Percentiles rank a stretch among this genome's conserved stretches.
Evolutionary conservation across 257 asterid genomes (phyloP).

Genomic region (Primulina eburnea): DNA sequence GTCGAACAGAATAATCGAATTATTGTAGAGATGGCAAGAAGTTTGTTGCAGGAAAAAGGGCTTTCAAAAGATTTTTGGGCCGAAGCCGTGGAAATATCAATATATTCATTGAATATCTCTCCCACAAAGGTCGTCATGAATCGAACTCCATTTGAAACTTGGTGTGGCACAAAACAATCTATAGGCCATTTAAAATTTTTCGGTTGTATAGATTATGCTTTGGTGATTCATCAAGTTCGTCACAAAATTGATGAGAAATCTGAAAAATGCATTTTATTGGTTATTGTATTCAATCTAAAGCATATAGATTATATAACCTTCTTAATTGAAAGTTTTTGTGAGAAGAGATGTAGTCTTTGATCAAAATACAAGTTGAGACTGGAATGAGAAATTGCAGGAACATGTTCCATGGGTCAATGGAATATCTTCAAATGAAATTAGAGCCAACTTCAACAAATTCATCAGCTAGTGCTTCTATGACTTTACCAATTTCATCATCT

Average conservation of each 20-base stretch:
- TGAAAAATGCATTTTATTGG: slow-evolving; percentile 14
- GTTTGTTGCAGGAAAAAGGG: slow-evolving; percentile 19
- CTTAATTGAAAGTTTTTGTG: background rate
- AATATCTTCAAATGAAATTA: no score
- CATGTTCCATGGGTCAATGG: no score
- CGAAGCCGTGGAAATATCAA: background rate
- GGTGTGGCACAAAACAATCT: slow-evolving; percentile 5
- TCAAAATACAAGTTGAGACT: background rate
- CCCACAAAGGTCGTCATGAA: slow-evolving; percentile 3
- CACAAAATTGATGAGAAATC: slow-evolving; percentile 15
- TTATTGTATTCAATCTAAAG: slow-evolving; percentile 19
- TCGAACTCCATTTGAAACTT: slow-evolving; percentile 12
- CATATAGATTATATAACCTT: slow-evolving; percentile 10
- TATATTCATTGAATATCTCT: slow-evolving; percentile 10
- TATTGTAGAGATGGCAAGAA: no score
- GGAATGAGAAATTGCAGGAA: background rate
- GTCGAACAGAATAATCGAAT: no score
- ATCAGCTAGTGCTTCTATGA: background rate
- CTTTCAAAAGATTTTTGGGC: slow-evolving; percentile 20
- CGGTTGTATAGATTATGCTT: slow-evolving; percentile 21
- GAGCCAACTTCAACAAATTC: background rate
- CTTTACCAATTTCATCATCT: no score
- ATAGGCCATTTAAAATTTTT: slow-evolving; percentile 13
- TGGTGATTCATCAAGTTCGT: background rate
- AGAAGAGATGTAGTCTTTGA: background rate